Evolutionary conservation across 2,329 filamentous ascomycete genomes (phyloP), one percentile per base, ranked within the genome.

Genomic region (Aspergillus sp.): DNA sequence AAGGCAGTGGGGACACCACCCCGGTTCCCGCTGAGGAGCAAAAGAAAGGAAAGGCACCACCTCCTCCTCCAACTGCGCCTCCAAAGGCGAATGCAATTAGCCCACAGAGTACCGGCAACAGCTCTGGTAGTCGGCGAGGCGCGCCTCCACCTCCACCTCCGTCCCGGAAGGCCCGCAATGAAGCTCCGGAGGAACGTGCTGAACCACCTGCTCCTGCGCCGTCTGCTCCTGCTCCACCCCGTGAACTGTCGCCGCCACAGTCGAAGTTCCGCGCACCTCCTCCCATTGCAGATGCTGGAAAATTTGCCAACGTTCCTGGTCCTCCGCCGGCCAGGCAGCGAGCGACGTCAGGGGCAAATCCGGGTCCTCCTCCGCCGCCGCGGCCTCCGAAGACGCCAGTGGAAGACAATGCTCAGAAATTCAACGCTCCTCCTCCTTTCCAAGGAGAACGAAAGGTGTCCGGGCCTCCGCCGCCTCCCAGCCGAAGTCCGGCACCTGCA

Each of bases 211-310:
- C n/a, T n/a, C n/a, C n/a, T n/a, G n/a, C n/a, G n/a, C n/a, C n/a
- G n/a, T 72, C 58, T 58, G 68, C 55, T 67, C 61, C 66, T 11
- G 63, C 65, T 24, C 75, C 82, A n/a, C 73, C 80, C 17, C 71
- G 78, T 51, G 80, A 85, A 38, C 74, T 80, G 10, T 78, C 80
- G 10, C 83, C 85, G 8, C 75, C 79, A 14, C 73, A 79, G 32
- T 75, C 76, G 6, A 73, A 71, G 47, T 96, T 93, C 64, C 74
- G 78, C 43, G 89, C 85, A 6, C 91, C 91, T 28, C 91, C 91
- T 20, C 84, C 89, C 2, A 63, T 96, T 38, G 77, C 85, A 34
- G 88, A 94, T 57, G 91, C 91, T 36, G 91, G 91, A 24, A 93
- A 85, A 60, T 91, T 77, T 53, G 86, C 82, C 3, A 70, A 79